Base-by-base conservation (phyloP, 257 asterid species). In the Nicotiana otophora region DNA sequence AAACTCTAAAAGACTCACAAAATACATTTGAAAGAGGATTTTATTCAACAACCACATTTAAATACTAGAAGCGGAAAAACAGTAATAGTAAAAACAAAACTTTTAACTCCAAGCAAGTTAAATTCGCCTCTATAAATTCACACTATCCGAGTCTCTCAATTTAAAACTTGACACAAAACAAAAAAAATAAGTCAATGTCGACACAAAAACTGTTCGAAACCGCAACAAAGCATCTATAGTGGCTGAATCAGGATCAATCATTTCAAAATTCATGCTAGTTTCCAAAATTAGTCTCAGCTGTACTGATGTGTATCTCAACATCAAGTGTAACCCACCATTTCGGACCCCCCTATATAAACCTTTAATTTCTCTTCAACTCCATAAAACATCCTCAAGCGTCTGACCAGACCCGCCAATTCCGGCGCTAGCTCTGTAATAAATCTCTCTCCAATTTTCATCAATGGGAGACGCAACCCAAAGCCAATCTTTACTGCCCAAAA, bases 391-490 rank as follows among this genome's bases (percentile, higher is more conserved):
- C 64, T 7, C 10, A 48, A 11, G 8, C 65, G 66, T 61, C 57
- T 16, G 57, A 63, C 55, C 36, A 17, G 26, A 53, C 75, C 82
- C 83, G 20, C 85, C 78, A 84, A 61, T 81, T 48, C 70, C 83
- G 72, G 17, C 7, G 0, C 34, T 42, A 42, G 0, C 48, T 55
- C n/a, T 12, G 1, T 57, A 10, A n/a, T 16, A 17, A 31, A 19
- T n/a, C n/a, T 65, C 72, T 16, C 48, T 16, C 82, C 5, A 10
- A 8, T 55, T 77, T 19, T 42, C 48, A 42, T 14, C 26, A 53
- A 91, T 92, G 98, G 93, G 81, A 31, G 95, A 85, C 19, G 91
- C 48, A 46, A 70, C n/a, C 17, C 53, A 46, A 34, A 72, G 76
- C 7, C 84, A 84, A 77, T 42, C 87, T 66, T 57, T 72, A 26